Percentiles rank a stretch among this genome's conserved stretches.
These are phyloP conservation scores for Alternaria arborescens DNA, from an alignment of 2,329 filamentous ascomycete species.

Conservation along the genomic window DNA sequence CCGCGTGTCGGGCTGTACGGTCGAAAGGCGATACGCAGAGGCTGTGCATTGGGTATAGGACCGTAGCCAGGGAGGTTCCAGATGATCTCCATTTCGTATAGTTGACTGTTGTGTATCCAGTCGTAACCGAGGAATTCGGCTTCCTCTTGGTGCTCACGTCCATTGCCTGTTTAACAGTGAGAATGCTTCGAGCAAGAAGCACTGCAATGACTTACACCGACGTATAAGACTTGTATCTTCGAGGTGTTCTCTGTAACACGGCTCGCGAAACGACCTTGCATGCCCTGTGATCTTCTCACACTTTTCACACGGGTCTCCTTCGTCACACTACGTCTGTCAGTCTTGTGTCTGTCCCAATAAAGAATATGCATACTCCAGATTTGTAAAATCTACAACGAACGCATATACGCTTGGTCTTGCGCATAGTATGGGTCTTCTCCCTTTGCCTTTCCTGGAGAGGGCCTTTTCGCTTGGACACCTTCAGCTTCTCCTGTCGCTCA, in stretches of 20 bases:
- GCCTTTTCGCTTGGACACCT: slow-evolving; percentile 44
- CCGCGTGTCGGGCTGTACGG: slow-evolving; percentile 39
- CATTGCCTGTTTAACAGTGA: slow-evolving; percentile 42
- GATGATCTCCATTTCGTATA: slow-evolving; percentile 43
- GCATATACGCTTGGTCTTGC: slow-evolving; percentile 44
- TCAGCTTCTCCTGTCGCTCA: slow-evolving; percentile 45
- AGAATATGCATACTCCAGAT: slow-evolving; percentile 32
- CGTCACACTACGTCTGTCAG: slow-evolving; percentile 40
- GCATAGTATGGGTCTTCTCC: slow-evolving; percentile 47
- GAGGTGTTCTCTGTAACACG: slow-evolving; percentile 45
- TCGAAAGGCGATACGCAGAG: slow-evolving; percentile 39
- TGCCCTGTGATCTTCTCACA: slow-evolving; percentile 42
- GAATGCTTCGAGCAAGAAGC: neutral
- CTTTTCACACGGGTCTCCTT: slow-evolving; percentile 43
- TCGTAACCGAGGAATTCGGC: slow-evolving; percentile 44
- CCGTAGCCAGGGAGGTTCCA: slow-evolving; percentile 49
- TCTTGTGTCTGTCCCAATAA: neutral
- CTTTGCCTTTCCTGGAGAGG: slow-evolving; percentile 39
- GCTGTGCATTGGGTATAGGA: slow-evolving; percentile 35
- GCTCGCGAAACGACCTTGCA: slow-evolving; percentile 43
- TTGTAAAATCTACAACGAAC: slow-evolving; percentile 50
- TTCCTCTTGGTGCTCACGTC: slow-evolving; percentile 46
- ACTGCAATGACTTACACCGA: slow-evolving; percentile 32
- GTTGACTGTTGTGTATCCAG: slow-evolving; percentile 36
- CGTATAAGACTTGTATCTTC: slow-evolving; percentile 45